Evolutionary conservation across 805 yeast genomes (phyloP), one percentile per base, ranked within the genome.

Genomic region (Zygosaccharomyces rouxii): DNA sequence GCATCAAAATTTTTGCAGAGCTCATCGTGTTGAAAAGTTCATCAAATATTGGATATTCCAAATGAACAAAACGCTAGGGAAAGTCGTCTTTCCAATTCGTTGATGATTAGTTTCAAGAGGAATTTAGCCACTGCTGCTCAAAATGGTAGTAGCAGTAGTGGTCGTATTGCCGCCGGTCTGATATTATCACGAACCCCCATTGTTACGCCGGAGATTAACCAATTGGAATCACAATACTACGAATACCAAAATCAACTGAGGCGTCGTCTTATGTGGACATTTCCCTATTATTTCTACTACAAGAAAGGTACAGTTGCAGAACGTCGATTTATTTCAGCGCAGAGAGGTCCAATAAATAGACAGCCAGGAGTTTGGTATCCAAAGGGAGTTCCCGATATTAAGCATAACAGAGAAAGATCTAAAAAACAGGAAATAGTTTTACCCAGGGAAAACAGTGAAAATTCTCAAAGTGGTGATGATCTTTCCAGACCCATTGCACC

Each of bases 231-330:
- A 51, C 81, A 81, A 44, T 94, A 84, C 68, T 87, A 85, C 64
- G 73, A 80, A 46, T 94, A 94, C 66, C 96, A 90, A 68, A 79
- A 81, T 44, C 95, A 87, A 66, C 75, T 94, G 47, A 90, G 89
- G 74, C 83, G 83, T 62, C 78, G 98, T 59, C 75, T 94, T 56
- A 89, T 90, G 96, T 89, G 97, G 96, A 89, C 98, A 0, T 94
- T 94, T 68, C 98, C 99, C 4, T 82, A 84, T 58, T 89, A 89
- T 79, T 90, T 81, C 64, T 94, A 90, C 71, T 94, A 83, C 72
- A 87, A 85, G 63, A 83, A 79, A 59, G 98, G 98, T 53, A 84
- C 97, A 1, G 73, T 94, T 53, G 80, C 96, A 3, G 96, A 89
- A 65, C 86, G 89, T 64, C 80, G 79, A 57, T 92, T 81, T 69